Percentiles rank a stretch among this genome's conserved stretches.
phyloP scores from a whole-genome alignment of 2,329 filamentous ascomycete genomes.

The Ceratocystis huliohia region DNA sequence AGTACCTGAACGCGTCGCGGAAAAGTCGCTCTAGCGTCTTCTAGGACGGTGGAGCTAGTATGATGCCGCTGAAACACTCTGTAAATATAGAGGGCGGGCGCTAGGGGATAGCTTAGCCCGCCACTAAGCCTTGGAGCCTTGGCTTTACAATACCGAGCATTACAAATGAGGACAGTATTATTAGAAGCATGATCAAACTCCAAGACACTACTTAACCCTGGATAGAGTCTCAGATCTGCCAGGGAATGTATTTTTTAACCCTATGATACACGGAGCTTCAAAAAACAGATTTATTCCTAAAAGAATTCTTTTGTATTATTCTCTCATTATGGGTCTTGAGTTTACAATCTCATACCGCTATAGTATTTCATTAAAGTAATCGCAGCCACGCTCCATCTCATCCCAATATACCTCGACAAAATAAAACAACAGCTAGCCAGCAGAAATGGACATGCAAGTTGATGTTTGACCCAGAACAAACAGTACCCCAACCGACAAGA shows the following conservation, averaged over 20 bases:
- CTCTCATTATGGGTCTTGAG: not conserved
- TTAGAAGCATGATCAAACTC: not conserved
- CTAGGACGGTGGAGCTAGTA: not conserved
- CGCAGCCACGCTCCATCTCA: not conserved
- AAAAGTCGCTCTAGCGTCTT: not conserved
- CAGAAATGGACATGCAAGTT: not conserved
- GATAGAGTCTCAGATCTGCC: not conserved
- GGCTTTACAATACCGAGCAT: not conserved
- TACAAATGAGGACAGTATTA: not conserved
- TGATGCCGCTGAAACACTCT: not conserved
- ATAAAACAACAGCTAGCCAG: not conserved
- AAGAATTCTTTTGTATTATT: not conserved
- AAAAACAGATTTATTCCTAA: not conserved
- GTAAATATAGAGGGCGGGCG: not conserved
- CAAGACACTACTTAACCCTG: not conserved
- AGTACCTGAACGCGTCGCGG: not conserved
- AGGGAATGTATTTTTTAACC: not conserved
- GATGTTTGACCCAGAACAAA: not conserved
- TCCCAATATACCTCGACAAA: not conserved
- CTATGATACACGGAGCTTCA: not conserved
- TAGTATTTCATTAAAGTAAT: not conserved
- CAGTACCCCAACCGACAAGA: not conserved
- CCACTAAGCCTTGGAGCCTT: not conserved
- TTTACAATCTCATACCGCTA: not conserved
- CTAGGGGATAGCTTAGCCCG: not conserved